phyloP scores from a whole-genome alignment of 495 filamentous ascomycete species.

The Aspergillus nanangensis region DNA sequence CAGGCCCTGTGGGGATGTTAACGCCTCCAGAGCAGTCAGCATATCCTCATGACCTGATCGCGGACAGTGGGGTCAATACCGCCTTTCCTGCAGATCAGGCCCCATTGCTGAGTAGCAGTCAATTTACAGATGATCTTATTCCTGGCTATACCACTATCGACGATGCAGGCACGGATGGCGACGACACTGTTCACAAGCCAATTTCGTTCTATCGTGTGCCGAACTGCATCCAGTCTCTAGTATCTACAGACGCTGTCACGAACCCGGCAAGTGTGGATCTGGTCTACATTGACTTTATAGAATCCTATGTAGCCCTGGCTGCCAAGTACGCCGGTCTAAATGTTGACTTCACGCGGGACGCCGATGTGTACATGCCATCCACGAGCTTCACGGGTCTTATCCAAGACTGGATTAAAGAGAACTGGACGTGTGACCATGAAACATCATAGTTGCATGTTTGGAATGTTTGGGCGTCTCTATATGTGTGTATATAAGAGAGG shows the following conservation, averaged over 20 bases:
- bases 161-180: conserved; percentile 79
- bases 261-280: conserved; percentile 71
- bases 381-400: conserved; percentile 70
- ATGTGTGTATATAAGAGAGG: too few species aligned
- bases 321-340: conserved; percentile 61
- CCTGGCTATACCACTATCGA: conserved; percentile 89
- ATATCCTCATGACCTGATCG: conserved; percentile 8
- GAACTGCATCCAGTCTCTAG: conserved; percentile 70
- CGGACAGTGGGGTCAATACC: conserved; percentile 1
- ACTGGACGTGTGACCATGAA: conserved; percentile 57
- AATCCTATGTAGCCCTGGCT: conserved; percentile 71
- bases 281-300: conserved; percentile 87
- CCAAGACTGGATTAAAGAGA: conserved; percentile 67
- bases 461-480: too few species aligned
- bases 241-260: conserved; percentile 42
- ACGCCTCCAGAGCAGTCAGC: conserved; percentile 36
- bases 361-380: conserved; percentile 60
- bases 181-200: conserved; percentile 78
- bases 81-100: conserved; percentile 12
- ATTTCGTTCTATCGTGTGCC: conserved; percentile 74
- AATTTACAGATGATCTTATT: conserved; percentile 36
- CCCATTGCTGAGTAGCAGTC: conserved; percentile 16
- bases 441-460: neutral
- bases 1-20: conserved; percentile 17
- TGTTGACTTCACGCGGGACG: conserved; percentile 49